Conservation (phyloP, 2,329 filamentous ascomycete species). For the Phaeosphaeria sp. region DNA sequence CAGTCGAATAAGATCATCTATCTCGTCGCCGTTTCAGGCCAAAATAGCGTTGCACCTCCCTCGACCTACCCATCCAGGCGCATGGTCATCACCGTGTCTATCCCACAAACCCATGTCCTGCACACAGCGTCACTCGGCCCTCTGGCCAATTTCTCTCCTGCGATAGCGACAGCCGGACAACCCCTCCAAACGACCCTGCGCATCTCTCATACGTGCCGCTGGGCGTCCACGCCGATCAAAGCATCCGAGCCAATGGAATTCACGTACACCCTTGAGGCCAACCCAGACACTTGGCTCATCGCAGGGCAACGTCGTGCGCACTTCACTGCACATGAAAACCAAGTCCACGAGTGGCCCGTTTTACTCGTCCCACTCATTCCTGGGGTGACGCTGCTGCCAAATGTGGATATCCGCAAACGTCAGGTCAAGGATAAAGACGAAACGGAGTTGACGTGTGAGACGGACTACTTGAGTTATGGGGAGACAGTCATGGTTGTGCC, state of each 20-base stretch:
- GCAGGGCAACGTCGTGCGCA: conserved; percentile 81
- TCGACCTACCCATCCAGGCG: conserved; percentile 58
- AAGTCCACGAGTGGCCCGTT: conserved; percentile 65
- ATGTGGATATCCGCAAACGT: conserved; percentile 74
- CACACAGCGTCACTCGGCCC: conserved; percentile 74
- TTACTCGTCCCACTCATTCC: conserved; percentile 80
- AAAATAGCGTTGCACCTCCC: conserved; percentile 24
- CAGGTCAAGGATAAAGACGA: conserved; percentile 48
- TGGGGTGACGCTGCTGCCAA: conserved; percentile 79
- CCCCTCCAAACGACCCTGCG: conserved; percentile 67
- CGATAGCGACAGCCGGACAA: conserved; percentile 66
- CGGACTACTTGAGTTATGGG: conserved; percentile 78
- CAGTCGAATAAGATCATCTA: conserved; percentile 34
- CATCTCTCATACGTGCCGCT: conserved; percentile 63
- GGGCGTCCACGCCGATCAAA: conserved; percentile 47
- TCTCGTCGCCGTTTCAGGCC: conserved; percentile 19
- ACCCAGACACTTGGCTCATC: conserved; percentile 80
- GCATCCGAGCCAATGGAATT: conserved; percentile 69
- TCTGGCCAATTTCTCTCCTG: conserved; percentile 29
- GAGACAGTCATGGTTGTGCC: conserved; percentile 78
- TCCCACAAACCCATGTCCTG: conserved; percentile 82
- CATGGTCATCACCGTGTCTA: conserved; percentile 87
- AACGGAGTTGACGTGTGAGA: conserved; percentile 67
- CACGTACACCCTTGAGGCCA: conserved; percentile 79
- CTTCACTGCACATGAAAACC: conserved; percentile 65